phyloP scores from a whole-genome alignment of 257 asterid genomes.

The Oldenlandia corymbosa region DNA sequence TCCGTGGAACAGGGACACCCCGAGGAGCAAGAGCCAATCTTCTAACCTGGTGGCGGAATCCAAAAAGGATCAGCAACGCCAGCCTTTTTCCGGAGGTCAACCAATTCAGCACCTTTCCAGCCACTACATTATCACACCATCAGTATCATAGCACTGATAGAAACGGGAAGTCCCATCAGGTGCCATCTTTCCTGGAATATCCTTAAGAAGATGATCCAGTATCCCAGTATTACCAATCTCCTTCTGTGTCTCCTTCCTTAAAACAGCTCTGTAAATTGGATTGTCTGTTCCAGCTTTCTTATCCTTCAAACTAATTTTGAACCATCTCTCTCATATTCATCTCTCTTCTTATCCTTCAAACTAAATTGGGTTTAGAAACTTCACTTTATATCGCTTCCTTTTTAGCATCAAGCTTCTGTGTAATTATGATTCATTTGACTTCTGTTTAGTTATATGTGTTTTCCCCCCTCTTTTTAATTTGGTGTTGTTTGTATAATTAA shows the following conservation, averaged over 20 bases:
- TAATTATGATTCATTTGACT: too few relatives aligned
- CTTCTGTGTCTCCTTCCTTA: conserved; percentile 26
- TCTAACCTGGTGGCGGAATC: conserved; percentile 27
- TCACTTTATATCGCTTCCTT: too few relatives aligned
- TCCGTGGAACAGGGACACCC: conserved; percentile 23
- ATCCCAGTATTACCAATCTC: conserved; percentile 25
- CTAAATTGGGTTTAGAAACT: too few relatives aligned
- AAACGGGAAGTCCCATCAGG: conserved; percentile 26
- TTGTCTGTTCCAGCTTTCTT: conserved; percentile 20
- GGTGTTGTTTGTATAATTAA: too few relatives aligned
- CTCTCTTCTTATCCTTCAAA: too few relatives aligned
- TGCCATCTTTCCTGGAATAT: conserved; percentile 22
- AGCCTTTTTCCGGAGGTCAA: conserved; percentile 22
- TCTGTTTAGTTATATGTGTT: too few relatives aligned
- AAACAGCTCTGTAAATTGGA: conserved; percentile 18
- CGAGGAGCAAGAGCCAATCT: conserved; percentile 19
- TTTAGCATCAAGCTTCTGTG: too few relatives aligned
- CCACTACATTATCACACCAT: conserved; percentile 28
- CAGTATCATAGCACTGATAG: conserved; percentile 21
- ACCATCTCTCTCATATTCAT: too few relatives aligned
- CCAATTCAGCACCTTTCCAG: conserved; percentile 23
- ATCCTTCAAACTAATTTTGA: conserved; percentile 25
- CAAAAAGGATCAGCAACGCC: conserved; percentile 26
- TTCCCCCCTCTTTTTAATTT: too few relatives aligned
- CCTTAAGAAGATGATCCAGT: conserved; percentile 27